Evolutionary conservation across 139 green algal genomes (phyloP), one percentile per base, ranked within the genome.

Genomic region (Picochlorum sp.): DNA sequence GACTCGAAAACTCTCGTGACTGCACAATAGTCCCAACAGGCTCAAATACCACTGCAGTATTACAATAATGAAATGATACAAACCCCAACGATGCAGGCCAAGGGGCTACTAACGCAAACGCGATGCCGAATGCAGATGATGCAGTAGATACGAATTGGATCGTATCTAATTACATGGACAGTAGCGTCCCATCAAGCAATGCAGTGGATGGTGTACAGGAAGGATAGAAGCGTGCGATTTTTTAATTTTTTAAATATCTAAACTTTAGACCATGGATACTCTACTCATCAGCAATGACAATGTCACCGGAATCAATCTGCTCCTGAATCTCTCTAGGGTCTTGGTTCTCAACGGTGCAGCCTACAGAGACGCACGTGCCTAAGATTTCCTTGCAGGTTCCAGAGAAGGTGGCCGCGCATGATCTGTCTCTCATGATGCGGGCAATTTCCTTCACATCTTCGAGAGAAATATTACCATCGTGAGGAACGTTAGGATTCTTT

Each of bases 401-500:
- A 5, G 77, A 65, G 24, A 99, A 80, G 18, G 79, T 65, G 67
- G 82, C 84, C n/a, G 94, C 94, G 71, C 88, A 97, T 75, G 78
- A 92, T 26, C 94, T 78, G 57, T 91, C 82, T 45, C 85, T 71
- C 94, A 99, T 98, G 52, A 96, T 71, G 61, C 94, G 85, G 2
- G 94, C 94, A 60, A 97, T 88, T 81, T 97, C 91, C 50, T 95
- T 87, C 45, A 98, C 79, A 62, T 98, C 92, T 28, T 96, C 88
- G 52, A 99, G 60, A 3, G 73, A 77, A 61, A 98, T 78, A 83
- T 96, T 98, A 73, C 94, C 94, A 45, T 73, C 88, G 91, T 99
- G 94, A 86, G 92, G 83, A 75, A 99, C 89, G 83, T 97, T 95
- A 85, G 98, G 98, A 68, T 96, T 90, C 89, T 98, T 98, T 81